phyloP scores from a whole-genome alignment of 768 basidiomycete genomes.

The Phaeotremella skinneri region DNA sequence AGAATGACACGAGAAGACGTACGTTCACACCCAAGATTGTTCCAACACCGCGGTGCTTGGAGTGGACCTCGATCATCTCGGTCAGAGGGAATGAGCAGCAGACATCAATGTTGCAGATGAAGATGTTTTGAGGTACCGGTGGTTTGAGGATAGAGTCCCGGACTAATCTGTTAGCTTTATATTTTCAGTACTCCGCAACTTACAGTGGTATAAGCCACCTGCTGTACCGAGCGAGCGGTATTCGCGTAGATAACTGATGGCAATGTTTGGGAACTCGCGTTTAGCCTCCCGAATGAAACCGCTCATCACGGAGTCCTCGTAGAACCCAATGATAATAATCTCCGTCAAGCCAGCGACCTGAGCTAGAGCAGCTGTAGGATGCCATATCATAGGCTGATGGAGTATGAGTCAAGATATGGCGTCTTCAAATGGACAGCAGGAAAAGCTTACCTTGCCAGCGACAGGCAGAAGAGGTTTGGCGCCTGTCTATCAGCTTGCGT shows the following conservation, averaged over 20 bases:
- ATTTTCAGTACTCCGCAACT: constrained; percentile 11
- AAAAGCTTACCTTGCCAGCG: constrained; percentile 51
- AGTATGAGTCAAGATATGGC: not conserved
- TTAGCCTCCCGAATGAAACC: constrained; percentile 53
- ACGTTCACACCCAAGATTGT: constrained; percentile 55
- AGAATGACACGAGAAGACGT: constrained; percentile 4
- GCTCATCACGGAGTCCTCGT: constrained; percentile 53
- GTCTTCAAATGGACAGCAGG: not conserved
- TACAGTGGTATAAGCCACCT: constrained; percentile 52
- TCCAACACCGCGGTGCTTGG: constrained; percentile 53
- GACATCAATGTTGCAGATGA: constrained; percentile 56
- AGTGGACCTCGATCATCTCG: constrained; percentile 52
- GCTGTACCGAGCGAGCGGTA: constrained; percentile 55
- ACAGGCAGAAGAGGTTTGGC: constrained; percentile 55
- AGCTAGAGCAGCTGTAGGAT: constrained; percentile 53
- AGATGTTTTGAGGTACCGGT: constrained; percentile 53
- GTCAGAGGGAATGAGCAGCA: constrained; percentile 53
- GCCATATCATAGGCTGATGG: constrained; percentile 53
- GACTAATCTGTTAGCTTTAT: constrained; percentile 32
- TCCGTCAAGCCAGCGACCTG: constrained; percentile 52
- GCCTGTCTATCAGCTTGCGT: constrained; percentile 28
- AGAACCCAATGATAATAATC: constrained; percentile 54
- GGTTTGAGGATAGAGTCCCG: constrained; percentile 52
- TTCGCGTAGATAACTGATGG: constrained; percentile 54
- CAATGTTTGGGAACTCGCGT: constrained; percentile 54